Evolutionary conservation across 2,329 filamentous ascomycete species (phyloP).

Genomic region (Botrytis hyacinthi): DNA sequence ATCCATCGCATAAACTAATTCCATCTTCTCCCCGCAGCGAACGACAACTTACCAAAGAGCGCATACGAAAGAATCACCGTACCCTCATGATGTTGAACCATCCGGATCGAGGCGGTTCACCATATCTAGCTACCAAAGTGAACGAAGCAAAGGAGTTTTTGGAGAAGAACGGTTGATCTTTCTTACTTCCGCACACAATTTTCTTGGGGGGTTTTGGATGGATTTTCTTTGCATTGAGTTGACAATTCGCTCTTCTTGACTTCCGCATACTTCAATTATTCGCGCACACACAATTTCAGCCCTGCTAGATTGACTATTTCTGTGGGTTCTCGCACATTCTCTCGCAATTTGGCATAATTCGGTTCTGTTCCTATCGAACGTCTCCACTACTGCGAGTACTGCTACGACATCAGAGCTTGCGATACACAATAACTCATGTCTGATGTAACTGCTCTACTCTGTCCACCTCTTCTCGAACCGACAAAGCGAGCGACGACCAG

Average conservation of each 20-base stretch:
- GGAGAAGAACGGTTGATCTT: conserved; percentile 61
- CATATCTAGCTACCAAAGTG: conserved; percentile 94
- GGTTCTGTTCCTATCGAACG: background rate
- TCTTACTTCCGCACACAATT: background rate
- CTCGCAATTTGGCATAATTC: background rate
- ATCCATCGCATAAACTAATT: background rate
- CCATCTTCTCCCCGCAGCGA: conserved; percentile 57
- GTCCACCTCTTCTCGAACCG: background rate
- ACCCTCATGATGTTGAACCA: conserved; percentile 97
- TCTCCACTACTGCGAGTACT: background rate
- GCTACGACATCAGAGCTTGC: background rate
- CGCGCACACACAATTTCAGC: background rate
- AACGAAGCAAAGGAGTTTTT: conserved; percentile 97
- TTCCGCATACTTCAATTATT: background rate
- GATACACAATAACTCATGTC: background rate
- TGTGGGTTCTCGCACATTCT: background rate
- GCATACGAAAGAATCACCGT: conserved; percentile 91
- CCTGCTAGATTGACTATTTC: background rate
- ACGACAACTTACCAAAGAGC: conserved; percentile 82
- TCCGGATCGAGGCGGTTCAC: conserved; percentile 93
- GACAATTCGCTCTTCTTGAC: background rate
- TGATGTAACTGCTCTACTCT: background rate
- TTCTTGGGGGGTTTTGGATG: conserved; percentile 16
- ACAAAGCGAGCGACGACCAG: background rate
- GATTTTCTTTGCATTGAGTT: background rate